Conservation (phyloP, 768 basidiomycete genomes). For the Tephrocybe sp. region DNA sequence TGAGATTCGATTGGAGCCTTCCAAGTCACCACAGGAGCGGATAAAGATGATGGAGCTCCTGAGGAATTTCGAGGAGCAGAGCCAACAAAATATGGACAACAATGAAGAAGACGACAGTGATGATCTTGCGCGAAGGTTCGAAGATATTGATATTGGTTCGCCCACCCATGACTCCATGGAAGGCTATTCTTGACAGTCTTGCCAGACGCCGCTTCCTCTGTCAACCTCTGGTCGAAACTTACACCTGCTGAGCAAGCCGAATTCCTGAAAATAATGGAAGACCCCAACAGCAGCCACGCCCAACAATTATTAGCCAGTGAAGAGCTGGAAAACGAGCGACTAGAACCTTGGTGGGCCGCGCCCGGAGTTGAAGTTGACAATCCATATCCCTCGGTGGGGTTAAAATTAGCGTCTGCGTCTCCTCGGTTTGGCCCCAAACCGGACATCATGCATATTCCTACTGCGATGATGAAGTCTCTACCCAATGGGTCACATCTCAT, state of each 20-base stretch:
- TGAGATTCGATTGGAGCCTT: slow-evolving; percentile 55
- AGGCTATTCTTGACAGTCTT: neutral
- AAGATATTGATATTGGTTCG: slow-evolving; percentile 65
- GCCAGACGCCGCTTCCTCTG: slow-evolving; percentile 53
- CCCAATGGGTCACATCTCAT: slow-evolving; percentile 43
- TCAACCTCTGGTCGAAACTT: slow-evolving; percentile 60
- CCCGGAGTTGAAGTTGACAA: slow-evolving; percentile 14
- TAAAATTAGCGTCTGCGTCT: neutral
- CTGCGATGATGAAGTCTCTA: slow-evolving; percentile 37
- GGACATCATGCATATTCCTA: slow-evolving; percentile 43
- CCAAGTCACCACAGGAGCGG: slow-evolving; percentile 56
- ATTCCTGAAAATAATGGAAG: slow-evolving; percentile 56
- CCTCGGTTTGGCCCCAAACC: slow-evolving; percentile 38
- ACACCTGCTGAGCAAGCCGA: slow-evolving; percentile 55
- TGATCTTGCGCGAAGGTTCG: slow-evolving; percentile 50
- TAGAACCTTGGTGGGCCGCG: slow-evolving; percentile 75
- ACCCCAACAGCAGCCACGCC: slow-evolving; percentile 62
- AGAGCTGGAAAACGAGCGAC: slow-evolving; percentile 46
- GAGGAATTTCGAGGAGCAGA: slow-evolving; percentile 69
- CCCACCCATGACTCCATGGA: slow-evolving; percentile 24
- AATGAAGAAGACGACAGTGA: slow-evolving; percentile 33
- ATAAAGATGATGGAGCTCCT: slow-evolving; percentile 67
- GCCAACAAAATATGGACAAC: slow-evolving; percentile 29
- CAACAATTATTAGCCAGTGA: slow-evolving; percentile 57
- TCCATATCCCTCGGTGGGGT: too few relatives aligned